Evolutionary conservation across 2,329 filamentous ascomycete genomes (phyloP).

Genomic region (Botrytis byssoidea): DNA sequence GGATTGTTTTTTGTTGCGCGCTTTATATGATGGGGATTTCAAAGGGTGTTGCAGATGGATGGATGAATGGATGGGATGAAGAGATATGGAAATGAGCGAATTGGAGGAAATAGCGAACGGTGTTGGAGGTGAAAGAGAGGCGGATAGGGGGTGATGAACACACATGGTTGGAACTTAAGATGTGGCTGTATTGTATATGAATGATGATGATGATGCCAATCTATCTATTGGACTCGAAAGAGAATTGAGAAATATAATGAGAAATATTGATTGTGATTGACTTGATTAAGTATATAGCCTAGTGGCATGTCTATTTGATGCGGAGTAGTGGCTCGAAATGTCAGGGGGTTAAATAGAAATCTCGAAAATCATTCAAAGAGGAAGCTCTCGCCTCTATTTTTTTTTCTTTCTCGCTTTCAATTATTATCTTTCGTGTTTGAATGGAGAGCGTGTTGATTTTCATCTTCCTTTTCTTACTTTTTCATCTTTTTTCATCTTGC

Average conservation of each 20-base stretch:
- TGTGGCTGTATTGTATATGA: conserved; percentile 13
- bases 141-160: not conserved
- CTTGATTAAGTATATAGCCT: not conserved
- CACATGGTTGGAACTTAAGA: not conserved
- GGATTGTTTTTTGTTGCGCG: conserved; percentile 1
- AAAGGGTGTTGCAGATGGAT: not conserved
- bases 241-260: not conserved
- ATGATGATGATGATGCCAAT: conserved; percentile 13
- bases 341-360: not conserved
- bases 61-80: not conserved
- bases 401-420: not conserved
- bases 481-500: no score
- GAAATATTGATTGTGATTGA: not conserved
- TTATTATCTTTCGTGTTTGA: accelerated
- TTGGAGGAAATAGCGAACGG: no score
- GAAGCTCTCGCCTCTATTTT: not conserved
- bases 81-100: not conserved
- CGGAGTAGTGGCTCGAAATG: no score
- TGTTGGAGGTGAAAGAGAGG: not conserved
- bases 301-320: no score
- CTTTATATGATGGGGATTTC: not conserved
- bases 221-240: not conserved
- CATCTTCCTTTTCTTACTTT: not conserved
- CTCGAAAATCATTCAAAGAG: not conserved
- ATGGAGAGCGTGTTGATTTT: not conserved